A percentile compares a stretch with the other conserved stretches of the same genome.
Conservation (phyloP, 2,329 filamentous ascomycete species). For the Aspergillus uvarum region DNA sequence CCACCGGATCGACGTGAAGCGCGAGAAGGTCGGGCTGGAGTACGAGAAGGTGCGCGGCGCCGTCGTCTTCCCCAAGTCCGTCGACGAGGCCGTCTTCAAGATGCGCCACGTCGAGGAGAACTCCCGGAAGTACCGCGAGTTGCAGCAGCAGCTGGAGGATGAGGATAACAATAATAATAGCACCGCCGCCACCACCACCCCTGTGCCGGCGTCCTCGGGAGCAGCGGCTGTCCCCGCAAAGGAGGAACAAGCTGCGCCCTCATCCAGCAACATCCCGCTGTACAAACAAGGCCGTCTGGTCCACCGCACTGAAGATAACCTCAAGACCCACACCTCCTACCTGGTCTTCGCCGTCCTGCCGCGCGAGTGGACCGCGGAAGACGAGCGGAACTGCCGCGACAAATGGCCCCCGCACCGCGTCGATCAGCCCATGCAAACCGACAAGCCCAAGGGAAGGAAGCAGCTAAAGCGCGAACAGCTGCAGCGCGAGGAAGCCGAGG, state of each 20-base stretch:
- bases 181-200: background rate
- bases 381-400: constrained; percentile 67
- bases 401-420: constrained; percentile 65
- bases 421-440: constrained; percentile 21
- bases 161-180: constrained; percentile 6
- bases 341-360: constrained; percentile 89
- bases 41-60: constrained; percentile 66
- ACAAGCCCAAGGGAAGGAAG: constrained; percentile 38
- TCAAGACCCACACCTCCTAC: constrained; percentile 97
- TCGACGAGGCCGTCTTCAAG: constrained; percentile 74
- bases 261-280: constrained; percentile 40
- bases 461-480: constrained; percentile 39
- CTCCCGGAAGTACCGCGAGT: constrained; percentile 63
- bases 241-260: constrained; percentile 15
- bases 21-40: constrained; percentile 75
- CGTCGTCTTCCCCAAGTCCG: constrained; percentile 65
- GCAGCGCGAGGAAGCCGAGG: constrained; percentile 13
- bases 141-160: constrained; percentile 23
- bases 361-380: constrained; percentile 78
- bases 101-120: constrained; percentile 72
- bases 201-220: constrained; percentile 26
- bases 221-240: constrained; percentile 11
- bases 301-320: constrained; percentile 78
- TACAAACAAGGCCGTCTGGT: constrained; percentile 77
- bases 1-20: constrained; percentile 73